These are phyloP conservation scores for Macrolepiota dolichaula DNA, from an alignment of 768 basidiomycete species.

Conservation along the genomic window DNA sequence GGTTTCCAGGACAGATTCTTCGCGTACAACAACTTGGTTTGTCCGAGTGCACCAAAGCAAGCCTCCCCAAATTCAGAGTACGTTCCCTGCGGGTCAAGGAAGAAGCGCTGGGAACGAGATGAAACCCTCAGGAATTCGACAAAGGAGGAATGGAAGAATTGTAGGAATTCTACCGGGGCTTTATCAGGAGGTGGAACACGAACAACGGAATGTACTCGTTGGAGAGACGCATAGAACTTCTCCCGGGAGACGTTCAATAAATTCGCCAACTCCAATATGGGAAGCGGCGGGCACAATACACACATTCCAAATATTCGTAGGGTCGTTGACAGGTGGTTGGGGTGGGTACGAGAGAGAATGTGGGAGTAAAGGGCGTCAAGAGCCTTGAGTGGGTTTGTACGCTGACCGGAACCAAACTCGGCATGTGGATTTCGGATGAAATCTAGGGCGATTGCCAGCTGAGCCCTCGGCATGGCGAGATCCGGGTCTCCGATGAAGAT, in stretches of 20 bases:
- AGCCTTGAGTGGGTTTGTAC: not conserved
- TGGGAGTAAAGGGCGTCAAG: not conserved
- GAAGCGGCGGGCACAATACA: not conserved
- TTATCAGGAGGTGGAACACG: not conserved
- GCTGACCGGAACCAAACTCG: too few species aligned
- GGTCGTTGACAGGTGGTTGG: not conserved
- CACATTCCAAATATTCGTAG: not conserved
- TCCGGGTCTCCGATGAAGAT: constrained; percentile 13
- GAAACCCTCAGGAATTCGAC: not conserved
- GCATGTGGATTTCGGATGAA: not conserved
- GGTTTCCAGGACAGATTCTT: not conserved
- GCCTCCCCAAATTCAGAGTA: not conserved
- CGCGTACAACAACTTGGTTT: not conserved
- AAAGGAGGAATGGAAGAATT: not conserved
- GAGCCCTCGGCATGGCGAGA: not conserved
- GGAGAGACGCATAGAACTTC: not conserved
- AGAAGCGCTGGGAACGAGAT: not conserved
- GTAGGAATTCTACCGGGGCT: not conserved
- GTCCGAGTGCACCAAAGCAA: not conserved
- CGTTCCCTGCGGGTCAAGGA: not conserved
- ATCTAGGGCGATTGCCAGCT: not conserved
- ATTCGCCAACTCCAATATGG: not conserved
- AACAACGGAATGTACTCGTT: not conserved
- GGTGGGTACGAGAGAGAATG: not conserved
- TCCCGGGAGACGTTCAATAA: not conserved